Base-by-base conservation (phyloP, 1,284 basidiomycete species). In the Fistulinella staudtii region DNA sequence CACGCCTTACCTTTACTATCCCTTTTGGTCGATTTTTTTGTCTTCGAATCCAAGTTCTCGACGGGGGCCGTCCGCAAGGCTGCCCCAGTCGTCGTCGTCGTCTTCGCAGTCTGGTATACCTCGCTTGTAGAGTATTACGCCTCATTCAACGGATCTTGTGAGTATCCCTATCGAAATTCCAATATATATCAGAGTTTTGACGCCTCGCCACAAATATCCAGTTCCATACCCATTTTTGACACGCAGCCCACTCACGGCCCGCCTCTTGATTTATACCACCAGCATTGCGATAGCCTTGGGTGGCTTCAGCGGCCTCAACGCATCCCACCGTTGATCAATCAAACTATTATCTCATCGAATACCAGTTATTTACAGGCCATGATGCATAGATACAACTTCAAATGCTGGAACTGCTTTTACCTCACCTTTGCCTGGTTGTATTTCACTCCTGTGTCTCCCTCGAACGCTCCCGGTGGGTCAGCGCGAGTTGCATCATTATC, bases 201-300 rank as follows among this genome's bases (percentile, higher is more conserved):
- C n/a, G 3, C 30, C 15, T 11, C 18, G 30, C 21, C 24, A n/a
- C n/a, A n/a, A n/a, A n/a, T n/a, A n/a, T n/a, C n/a, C 27, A 87
- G 84, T 89, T 65, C 86, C 89, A 15, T 91, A 91, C 64, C 89
- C 89, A 0, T 91, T 91, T 70, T 69, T 92, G 47, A 85, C 79
- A 0, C 56, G 81, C 22, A 82, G 74, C 56, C 65, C 76, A 0
- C 67, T 79, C 13, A 55, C 64, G 8, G 64, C 72, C 24, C 75
- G 88, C 14, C 50, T 80, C n/a, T 64, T 57, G 15, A 86, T 89
- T 22, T 92, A 91, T 63, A 53, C 58, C 8, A 72, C 67, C 3
- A 73, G 76, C 0, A 72, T 75, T 0, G 42, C 64, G 0, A 66
- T 86, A 25, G 81, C 83, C 5, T 69, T 79, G 27, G 37, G 70